phyloP scores from a whole-genome alignment of 2,329 filamentous ascomycete species.

The Aspergillus fructus region DNA sequence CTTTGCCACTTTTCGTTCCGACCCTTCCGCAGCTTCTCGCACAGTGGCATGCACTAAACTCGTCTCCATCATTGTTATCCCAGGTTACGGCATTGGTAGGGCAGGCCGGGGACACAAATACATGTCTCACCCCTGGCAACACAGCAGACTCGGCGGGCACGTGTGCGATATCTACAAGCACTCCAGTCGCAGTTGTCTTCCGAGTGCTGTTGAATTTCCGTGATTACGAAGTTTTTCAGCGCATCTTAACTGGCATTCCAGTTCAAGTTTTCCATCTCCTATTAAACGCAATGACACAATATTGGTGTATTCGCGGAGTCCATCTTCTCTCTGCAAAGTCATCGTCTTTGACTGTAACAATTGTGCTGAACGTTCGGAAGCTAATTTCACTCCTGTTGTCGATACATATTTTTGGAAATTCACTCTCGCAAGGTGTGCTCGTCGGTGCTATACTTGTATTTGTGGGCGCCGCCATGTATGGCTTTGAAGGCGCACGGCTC shows the following conservation, averaged over 20 bases:
- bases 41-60: conserved; percentile 37
- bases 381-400: conserved; percentile 86
- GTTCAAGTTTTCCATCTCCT: conserved; percentile 40
- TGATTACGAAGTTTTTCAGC: conserved; percentile 12
- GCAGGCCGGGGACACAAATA: neutral
- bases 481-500: conserved; percentile 60
- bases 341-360: conserved; percentile 91
- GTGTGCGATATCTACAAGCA: neutral
- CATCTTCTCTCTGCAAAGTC: conserved; percentile 88
- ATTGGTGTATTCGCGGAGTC: conserved; percentile 91
- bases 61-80: conserved; percentile 34
- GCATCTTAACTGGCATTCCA: conserved; percentile 30
- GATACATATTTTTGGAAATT: conserved; percentile 92
- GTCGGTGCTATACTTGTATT: conserved; percentile 84
- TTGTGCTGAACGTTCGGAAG: conserved; percentile 94
- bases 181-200: neutral
- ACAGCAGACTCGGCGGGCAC: neutral
- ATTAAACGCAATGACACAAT: conserved; percentile 75
- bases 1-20: conserved; percentile 45
- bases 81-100: conserved; percentile 9
- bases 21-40: conserved; percentile 34
- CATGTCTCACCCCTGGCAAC: neutral
- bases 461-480: conserved; percentile 85
- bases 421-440: conserved; percentile 72
- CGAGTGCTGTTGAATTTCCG: neutral